Base-by-base conservation (phyloP, 345 rosid species). In the Nephelium lappaceum region DNA sequence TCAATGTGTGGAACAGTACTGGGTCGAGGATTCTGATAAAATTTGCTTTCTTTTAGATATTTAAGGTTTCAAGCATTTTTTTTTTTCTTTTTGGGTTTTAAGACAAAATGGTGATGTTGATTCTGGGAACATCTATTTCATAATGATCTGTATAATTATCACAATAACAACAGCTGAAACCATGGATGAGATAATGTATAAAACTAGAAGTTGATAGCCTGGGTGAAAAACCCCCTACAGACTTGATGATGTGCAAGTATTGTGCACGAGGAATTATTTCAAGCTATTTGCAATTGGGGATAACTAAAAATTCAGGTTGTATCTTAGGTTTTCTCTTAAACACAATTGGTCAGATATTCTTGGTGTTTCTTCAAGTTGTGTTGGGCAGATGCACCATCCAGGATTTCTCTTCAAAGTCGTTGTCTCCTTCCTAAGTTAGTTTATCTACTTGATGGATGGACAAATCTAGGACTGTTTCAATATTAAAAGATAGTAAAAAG, bases 381-480 rank as follows among this genome's bases (percentile, higher is more conserved):
- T 43, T 55, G 43, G 49, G 81, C 70, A 78, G 80, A 79, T 61
- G 77, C 64, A 63, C 27, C 72, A 42, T 77, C 49, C 53, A 24
- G 11, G 71, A 42, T 71, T 43, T 64, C 72, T 70, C 58, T 71
- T 69, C 55, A 5, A 47, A 36, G 55, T 43, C 38, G 42, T 75
- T 42, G 77, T 77, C 66, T 63, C 77, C 74, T 58, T 25, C 76
- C 83, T 69, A 62, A 43, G 78, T 85, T 80, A 81, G 84, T 77
- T 64, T 81, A 58, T 77, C 71, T 75, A 65, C 71, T 79, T 81
- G 74, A 69, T 77, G 64, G 79, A 73, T 76, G 77, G 71, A 75
- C 71, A 75, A 70, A 68, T 73, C 66, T 70, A 63, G 58, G 76
- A 66, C 73, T 41, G 21, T 76, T 65, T 58, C 58, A 68, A 15